Base-by-base conservation (phyloP, 805 yeast species). In the Yamadazyma kitorensis region DNA sequence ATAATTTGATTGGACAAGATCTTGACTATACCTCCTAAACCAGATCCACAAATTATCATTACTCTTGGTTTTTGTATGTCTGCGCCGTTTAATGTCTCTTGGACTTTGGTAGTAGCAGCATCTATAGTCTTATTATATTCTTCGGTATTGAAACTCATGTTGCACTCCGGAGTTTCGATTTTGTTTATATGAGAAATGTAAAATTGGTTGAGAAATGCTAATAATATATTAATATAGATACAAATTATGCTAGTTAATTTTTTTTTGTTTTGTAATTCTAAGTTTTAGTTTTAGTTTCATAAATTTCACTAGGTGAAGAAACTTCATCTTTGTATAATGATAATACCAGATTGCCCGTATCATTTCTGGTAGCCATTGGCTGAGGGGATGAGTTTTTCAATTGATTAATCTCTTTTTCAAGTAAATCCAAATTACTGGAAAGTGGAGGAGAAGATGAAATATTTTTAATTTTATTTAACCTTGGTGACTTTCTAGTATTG, bases 11-110 rank as follows among this genome's bases (percentile, higher is more conserved):
- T 53, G n/a, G 61, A 48, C 27, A 82, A 52, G 16, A 70, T 60
- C 31, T 74, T 68, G 2, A 89, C 82, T 31, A 91, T 80, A 1
- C 94, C 95, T 9, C 96, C 95, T 12, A 91, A 68, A 0, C 98
- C 98, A 4, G 96, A 85, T 5, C 98, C 98, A 61, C 97, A 89
- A 34, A 91, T 85, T 44, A 91, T 82, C 37, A 88, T 74, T 0
- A 78, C 80, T 40, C 76, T 64, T 2, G 96, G 95, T 17, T 35
- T 24, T 14, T 37, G 33, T 18, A 31, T 36, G 9, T 19, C 27
- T 17, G 28, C 12, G 3, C 10, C 23, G 4, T 18, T 9, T 22
- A 14, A 17, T 12, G 29, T 23, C 4, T 34, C 22, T 11, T 21
- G 27, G 19, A 43, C 20, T 23, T 24, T 30, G 9, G 26, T 31